A percentile compares a stretch with the other conserved stretches of the same genome.
Evolutionary conservation across 352 stramenopile species (phyloP).

Genomic region (Phytophthora cryptogea): DNA sequence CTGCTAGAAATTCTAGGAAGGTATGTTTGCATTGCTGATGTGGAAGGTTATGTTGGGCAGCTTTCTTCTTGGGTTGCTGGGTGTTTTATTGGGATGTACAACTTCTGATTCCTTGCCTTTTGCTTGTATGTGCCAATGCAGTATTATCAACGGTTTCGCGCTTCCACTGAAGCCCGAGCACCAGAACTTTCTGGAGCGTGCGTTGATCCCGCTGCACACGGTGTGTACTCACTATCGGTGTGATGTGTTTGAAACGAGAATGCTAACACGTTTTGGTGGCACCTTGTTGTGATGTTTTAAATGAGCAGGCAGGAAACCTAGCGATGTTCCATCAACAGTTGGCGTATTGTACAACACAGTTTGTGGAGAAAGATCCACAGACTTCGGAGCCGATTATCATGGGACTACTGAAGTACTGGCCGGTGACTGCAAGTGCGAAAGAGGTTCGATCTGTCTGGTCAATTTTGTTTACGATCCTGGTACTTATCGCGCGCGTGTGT

Average conservation of each 20-base stretch:
- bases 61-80: too few species aligned
- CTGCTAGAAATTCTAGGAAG: constrained; percentile 98
- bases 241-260: too few species aligned
- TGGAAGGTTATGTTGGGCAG: too few species aligned
- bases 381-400: constrained; percentile 94
- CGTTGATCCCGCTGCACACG: constrained; percentile 98
- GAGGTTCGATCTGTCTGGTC: constrained; percentile 58
- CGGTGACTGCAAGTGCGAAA: constrained; percentile 92
- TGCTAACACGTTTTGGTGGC: constrained; percentile 4
- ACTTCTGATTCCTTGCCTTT: constrained; percentile 3
- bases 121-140: constrained; percentile 29
- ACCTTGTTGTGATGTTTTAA: neutral
- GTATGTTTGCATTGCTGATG: constrained; percentile 19
- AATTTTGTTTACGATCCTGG: too few species aligned
- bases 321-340: constrained; percentile 98
- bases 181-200: constrained; percentile 93
- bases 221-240: constrained; percentile 65
- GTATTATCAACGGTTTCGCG: constrained; percentile 99
- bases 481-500: too few species aligned
- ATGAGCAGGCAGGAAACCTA: constrained; percentile 87
- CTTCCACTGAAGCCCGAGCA: constrained; percentile 98
- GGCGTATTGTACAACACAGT: constrained; percentile 99
- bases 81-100: constrained; percentile 6
- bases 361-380: constrained; percentile 98
- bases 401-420: constrained; percentile 95